Evolutionary conservation across 139 green algal species (phyloP).

Genomic region (Pseudopediastrum boryanum): DNA sequence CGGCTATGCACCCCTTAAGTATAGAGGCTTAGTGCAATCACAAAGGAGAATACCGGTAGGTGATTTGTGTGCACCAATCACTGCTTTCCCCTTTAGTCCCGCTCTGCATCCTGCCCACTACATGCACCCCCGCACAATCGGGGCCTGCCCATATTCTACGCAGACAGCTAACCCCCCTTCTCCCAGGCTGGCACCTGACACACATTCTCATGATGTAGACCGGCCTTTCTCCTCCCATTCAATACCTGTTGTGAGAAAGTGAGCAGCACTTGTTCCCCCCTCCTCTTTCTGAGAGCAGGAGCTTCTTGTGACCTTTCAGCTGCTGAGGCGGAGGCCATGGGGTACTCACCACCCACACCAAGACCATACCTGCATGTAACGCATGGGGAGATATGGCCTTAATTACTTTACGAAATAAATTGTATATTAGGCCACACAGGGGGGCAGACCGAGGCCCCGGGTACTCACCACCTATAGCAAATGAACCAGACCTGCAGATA

Average conservation of each 20-base stretch:
- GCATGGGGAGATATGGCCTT: neutral
- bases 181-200: no score
- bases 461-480: no score
- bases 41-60: no score
- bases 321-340: constrained; percentile 74
- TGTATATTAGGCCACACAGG: no score
- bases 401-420: neutral
- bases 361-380: constrained; percentile 8
- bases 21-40: no score
- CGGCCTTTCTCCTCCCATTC: neutral
- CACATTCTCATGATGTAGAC: neutral
- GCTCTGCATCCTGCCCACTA: neutral
- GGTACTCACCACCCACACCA: constrained; percentile 54
- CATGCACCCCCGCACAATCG: neutral
- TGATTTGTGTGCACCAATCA: constrained; percentile 1
- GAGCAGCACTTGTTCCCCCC: constrained; percentile 58
- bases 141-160: neutral
- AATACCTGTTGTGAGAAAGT: constrained; percentile 61
- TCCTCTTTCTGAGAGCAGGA: constrained; percentile 44
- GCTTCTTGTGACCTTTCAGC: constrained; percentile 70
- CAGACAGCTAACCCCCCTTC: neutral
- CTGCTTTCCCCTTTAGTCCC: neutral
- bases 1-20: no score
- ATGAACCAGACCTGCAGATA: no score
- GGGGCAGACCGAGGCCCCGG: no score